Evolutionary conservation across 768 basidiomycete genomes (phyloP).

Genomic region (Pulveroboletus sp.): DNA sequence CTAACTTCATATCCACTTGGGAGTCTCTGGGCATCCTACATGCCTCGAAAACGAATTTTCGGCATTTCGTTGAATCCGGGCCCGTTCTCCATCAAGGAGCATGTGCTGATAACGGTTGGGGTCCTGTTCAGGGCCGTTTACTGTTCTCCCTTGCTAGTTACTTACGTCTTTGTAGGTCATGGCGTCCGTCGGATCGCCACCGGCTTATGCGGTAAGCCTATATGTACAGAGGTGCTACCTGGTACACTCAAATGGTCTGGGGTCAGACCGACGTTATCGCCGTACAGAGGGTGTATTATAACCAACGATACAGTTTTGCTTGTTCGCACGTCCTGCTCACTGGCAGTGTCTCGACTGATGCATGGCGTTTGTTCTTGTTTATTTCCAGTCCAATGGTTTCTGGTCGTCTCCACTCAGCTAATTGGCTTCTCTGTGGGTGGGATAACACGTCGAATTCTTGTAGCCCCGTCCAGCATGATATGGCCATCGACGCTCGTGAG

Average conservation of each 20-base stretch:
- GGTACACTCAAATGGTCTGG: not conserved
- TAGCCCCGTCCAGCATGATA: slow-evolving; percentile 52
- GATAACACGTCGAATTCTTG: slow-evolving; percentile 69
- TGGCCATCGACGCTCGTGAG: slow-evolving; percentile 76
- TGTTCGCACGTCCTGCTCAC: slow-evolving; percentile 35
- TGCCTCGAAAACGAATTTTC: slow-evolving; percentile 54
- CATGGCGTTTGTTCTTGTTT: slow-evolving; percentile 1
- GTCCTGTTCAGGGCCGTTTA: slow-evolving; percentile 22
- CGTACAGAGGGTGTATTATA: slow-evolving; percentile 71
- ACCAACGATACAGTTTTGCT: slow-evolving; percentile 56
- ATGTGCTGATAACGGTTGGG: slow-evolving; percentile 59
- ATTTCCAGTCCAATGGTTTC: slow-evolving; percentile 64
- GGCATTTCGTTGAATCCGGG: slow-evolving; percentile 68
- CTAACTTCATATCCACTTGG: slow-evolving; percentile 69
- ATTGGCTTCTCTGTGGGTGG: slow-evolving; percentile 85
- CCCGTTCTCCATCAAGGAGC: slow-evolving; percentile 73
- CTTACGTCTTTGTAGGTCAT: slow-evolving; percentile 36
- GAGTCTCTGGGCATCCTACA: slow-evolving; percentile 44
- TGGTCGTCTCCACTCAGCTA: slow-evolving; percentile 70
- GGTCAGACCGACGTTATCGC: slow-evolving; percentile 61
- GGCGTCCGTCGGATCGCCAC: slow-evolving; percentile 55
- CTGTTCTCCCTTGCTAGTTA: slow-evolving; percentile 17
- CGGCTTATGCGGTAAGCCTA: slow-evolving; percentile 54
- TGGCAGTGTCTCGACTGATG: slow-evolving; percentile 1
- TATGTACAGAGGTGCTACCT: slow-evolving; percentile 4